Evolutionary conservation across 108 stramenopile species (phyloP).

Genomic region (Craspedostauros australis): DNA sequence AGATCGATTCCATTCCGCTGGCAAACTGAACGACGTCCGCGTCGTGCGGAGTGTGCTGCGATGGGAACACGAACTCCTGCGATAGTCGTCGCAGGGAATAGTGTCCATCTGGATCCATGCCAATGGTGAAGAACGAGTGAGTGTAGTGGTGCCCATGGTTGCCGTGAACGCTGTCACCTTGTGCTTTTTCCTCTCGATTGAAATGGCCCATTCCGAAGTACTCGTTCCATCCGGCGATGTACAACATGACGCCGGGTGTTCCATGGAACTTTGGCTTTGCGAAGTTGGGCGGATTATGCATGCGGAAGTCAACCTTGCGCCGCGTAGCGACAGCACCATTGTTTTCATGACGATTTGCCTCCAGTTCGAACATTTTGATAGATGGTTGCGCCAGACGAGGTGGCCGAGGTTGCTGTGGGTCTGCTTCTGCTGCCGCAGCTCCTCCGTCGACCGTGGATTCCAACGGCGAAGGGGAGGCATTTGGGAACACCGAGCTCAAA

Average conservation of each 20-base stretch:
- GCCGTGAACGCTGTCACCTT: constrained; percentile 40
- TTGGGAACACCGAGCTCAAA: too few species aligned
- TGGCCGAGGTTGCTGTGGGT: too few species aligned
- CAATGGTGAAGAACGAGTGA: constrained; percentile 33
- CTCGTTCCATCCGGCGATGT: constrained; percentile 35
- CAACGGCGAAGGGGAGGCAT: too few species aligned
- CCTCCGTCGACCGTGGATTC: too few species aligned
- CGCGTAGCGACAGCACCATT: too few species aligned
- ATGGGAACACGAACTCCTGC: constrained; percentile 59
- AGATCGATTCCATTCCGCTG: constrained; percentile 40
- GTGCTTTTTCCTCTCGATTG: constrained; percentile 40
- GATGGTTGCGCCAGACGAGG: too few species aligned
- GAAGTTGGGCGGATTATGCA: too few species aligned
- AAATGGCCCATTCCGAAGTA: constrained; percentile 69
- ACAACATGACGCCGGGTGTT: constrained; percentile 61
- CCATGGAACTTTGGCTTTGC: constrained; percentile 58
- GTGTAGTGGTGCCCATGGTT: constrained; percentile 76
- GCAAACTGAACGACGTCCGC: constrained; percentile 71
- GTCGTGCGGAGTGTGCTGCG: constrained; percentile 12
- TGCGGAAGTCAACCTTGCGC: too few species aligned
- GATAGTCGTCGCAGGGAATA: constrained; percentile 41
- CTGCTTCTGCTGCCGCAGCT: too few species aligned
- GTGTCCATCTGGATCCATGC: constrained; percentile 1
- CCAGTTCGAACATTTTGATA: too few species aligned
- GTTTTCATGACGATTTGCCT: too few species aligned